Evolutionary conservation across 495 filamentous ascomycete genomes (phyloP), one percentile per base, ranked within the genome.

Genomic region (Ramalina intermedia): DNA sequence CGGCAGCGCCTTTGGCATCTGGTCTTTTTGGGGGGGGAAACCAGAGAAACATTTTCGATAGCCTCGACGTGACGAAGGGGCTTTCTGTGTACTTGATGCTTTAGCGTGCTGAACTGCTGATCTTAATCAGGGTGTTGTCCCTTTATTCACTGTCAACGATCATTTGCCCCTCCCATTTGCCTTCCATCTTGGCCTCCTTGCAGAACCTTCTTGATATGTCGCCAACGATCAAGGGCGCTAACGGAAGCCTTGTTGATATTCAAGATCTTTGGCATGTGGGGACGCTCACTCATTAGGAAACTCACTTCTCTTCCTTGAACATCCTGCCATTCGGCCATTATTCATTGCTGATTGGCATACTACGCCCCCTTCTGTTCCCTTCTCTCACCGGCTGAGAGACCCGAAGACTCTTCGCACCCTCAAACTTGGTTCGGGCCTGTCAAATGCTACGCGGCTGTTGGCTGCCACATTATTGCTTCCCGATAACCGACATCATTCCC

Each of bases 401-500:
- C 14, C n/a, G 9, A 2, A 24, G 16, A 37, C 12, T 26, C n/a
- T 21, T 44, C 11, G 21, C 21, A 21, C 26, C 33, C 16, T 36
- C 37, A 14, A 26, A 27, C n/a, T 23, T 9, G 4, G 11, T 12
- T 14, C 33, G 33, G 11, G 4, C n/a, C 14, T 17, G 44, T 23
- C 33, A 48, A 52, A 37, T 41, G 45, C 53, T 49, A 23, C 43
- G 53, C 53, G 45, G 53, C 48, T 48, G 44, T 52, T 37, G 29
- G 46, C 42, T 47, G 42, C 45, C 4, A 45, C 36, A 46, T 38
- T 27, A 46, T n/a, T 36, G 14, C 29, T 36, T 55, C 27, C 53
- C 53, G 53, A 51, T 46, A 52, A 55, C 53, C 53, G 49, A 55
- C 53, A 48, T 29, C 35, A 14, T 6, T 47, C n/a, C 26, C 17